Percentiles rank a stretch among this genome's conserved stretches.
These are phyloP conservation scores for Sugiyamaella boreocaroliniensis DNA, from an alignment of 805 yeast species.

Conservation along the genomic window DNA sequence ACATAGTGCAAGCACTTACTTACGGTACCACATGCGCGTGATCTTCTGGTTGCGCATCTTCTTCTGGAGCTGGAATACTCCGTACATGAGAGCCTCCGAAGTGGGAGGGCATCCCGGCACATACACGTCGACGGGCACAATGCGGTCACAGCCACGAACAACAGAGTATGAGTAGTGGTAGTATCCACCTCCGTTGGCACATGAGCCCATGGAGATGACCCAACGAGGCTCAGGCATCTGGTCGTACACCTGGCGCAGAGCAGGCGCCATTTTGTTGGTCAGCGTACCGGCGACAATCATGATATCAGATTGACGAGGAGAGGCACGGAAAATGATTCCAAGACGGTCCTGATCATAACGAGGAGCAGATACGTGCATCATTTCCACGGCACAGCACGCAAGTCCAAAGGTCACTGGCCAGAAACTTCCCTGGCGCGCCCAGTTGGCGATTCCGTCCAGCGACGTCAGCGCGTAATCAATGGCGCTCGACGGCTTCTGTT, in stretches of 20 bases:
- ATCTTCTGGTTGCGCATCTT: constrained; percentile 78
- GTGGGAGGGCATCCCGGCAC: constrained; percentile 95
- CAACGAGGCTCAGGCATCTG: constrained; percentile 94
- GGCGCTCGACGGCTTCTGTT: constrained; percentile 52
- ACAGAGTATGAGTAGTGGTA: constrained; percentile 86
- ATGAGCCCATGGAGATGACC: constrained; percentile 92
- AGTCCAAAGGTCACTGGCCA: constrained; percentile 92
- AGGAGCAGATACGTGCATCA: constrained; percentile 92
- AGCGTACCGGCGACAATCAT: constrained; percentile 90
- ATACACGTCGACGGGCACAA: constrained; percentile 82
- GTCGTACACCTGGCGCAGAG: constrained; percentile 84
- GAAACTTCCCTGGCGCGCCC: constrained; percentile 88
- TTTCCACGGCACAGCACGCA: constrained; percentile 91
- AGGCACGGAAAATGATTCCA: constrained; percentile 89
- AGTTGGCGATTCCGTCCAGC: constrained; percentile 72
- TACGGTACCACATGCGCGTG: constrained; percentile 82
- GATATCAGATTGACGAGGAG: constrained; percentile 88
- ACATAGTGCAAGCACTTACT: constrained; percentile 21
- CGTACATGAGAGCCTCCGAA: constrained; percentile 85
- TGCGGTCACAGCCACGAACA: constrained; percentile 83
- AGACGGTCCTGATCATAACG: constrained; percentile 87
- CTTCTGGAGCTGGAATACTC: constrained; percentile 81
- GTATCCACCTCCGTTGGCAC: constrained; percentile 93
- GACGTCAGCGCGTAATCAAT: constrained; percentile 78
- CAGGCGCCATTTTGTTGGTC: constrained; percentile 91